Evolutionary conservation across 2,329 filamentous ascomycete genomes (phyloP), one percentile per base, ranked within the genome.

Genomic region (Stagonosporopsis rhizophila): DNA sequence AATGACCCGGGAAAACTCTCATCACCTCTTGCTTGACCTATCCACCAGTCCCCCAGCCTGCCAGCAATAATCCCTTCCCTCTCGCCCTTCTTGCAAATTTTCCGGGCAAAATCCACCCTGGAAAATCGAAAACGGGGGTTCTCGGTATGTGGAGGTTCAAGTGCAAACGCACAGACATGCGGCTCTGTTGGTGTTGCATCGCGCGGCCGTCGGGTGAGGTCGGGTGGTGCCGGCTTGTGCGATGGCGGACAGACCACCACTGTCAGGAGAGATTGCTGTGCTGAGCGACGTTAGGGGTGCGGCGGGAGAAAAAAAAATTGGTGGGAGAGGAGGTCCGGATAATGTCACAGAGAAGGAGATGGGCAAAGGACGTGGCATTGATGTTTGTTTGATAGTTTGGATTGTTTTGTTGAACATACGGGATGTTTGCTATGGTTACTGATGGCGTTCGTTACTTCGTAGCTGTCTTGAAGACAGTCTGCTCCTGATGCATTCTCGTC

Each of bases 131-230:
- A 38, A 56, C 48, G 48, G 47, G 47, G 42, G 11, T 27, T 39
- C 4, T 52, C 53, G 53, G 47, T 48, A 56, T 44, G 42, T 56
- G 47, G 47, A 44, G 48, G 44, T 27, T 52, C 12, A 22, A n/a
- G 37, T 52, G 8, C 32, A 14, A 37, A 17, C 42, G 53, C 53
- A 56, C 53, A 52, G 53, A 52, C 53, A 25, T 56, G 47, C 38
- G 47, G 53, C 42, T 56, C 47, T 56, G 53, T 11, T 50, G 35
- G 41, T 50, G 52, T 51, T 56, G 47, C 20, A 42, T 56, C 47
- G 53, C 53, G 53, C 53, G 53, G 53, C 53, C 53, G 53, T 23
- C 47, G 47, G 52, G 48, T 44, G 52, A 25, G 47, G 22, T 48
- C 53, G 53, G 53, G 53, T 52, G 42, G 30, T 44, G n/a, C 52